A percentile compares a stretch with the other conserved stretches of the same genome.
Conservation (phyloP, 371 early-diverging fungal genomes). For the Mucor saturninus region DNA sequence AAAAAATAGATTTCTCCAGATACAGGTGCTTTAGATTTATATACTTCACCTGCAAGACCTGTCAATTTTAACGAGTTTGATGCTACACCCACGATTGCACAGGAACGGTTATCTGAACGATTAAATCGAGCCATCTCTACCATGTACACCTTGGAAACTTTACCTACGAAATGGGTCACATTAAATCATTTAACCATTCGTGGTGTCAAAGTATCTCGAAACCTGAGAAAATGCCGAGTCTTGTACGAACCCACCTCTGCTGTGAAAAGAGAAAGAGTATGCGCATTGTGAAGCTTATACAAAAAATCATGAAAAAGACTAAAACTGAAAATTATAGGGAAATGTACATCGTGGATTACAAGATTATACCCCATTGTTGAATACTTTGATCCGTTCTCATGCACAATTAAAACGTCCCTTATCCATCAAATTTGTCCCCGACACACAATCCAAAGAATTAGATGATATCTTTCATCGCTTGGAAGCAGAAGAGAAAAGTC, state of each 20-base stretch:
- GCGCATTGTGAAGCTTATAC: neutral
- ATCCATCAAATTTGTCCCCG: conserved; percentile 46
- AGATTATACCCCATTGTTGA: conserved; percentile 28
- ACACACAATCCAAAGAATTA: conserved; percentile 34
- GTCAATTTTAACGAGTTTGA: conserved; percentile 33
- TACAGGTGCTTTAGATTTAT: conserved; percentile 12
- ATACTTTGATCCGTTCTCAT: conserved; percentile 30
- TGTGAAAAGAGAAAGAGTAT: conserved; percentile 27
- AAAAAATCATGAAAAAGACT: neutral
- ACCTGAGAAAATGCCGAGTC: conserved; percentile 41
- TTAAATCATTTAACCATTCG: conserved; percentile 26
- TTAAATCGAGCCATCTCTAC: conserved; percentile 41
- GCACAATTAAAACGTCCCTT: conserved; percentile 33
- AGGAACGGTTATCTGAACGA: conserved; percentile 39
- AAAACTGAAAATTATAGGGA: conserved; percentile 11
- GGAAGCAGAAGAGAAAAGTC: conserved; percentile 21
- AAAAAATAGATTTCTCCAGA: neutral
- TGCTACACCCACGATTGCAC: conserved; percentile 38
- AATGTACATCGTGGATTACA: conserved; percentile 36
- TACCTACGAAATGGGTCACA: conserved; percentile 40
- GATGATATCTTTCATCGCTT: conserved; percentile 38
- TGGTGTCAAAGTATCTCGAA: conserved; percentile 40
- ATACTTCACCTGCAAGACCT: conserved; percentile 37
- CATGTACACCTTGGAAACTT: conserved; percentile 35
- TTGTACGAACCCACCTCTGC: conserved; percentile 37